Percentiles rank a stretch among this genome's conserved stretches.
Conservation (phyloP, 2,329 filamentous ascomycete genomes). For the Chrysoporthe austroafricana region DNA sequence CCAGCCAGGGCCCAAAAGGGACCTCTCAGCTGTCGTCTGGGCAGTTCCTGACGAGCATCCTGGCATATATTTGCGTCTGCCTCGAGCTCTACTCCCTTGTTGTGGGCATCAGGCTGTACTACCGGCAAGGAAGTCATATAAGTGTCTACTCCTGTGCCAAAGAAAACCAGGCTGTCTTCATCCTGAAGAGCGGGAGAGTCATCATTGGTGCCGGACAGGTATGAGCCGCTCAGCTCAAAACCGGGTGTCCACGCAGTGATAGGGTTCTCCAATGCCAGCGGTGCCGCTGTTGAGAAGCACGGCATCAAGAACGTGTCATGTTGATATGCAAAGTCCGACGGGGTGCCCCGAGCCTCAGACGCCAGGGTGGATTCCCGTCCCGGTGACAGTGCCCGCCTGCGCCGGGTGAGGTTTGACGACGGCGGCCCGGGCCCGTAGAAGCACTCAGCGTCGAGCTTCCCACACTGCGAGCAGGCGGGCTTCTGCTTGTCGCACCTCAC, state of each 20-base stretch:
- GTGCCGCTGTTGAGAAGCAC: not conserved
- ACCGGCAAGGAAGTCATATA: not conserved
- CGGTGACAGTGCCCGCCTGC: not conserved
- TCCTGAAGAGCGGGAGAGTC: not conserved
- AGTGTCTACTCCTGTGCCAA: not conserved
- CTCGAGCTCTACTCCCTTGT: not conserved
- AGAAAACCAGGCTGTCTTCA: not conserved
- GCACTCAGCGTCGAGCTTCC: not conserved
- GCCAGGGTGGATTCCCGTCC: not conserved
- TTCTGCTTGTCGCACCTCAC: slow-evolving; percentile 1
- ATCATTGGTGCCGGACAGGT: not conserved
- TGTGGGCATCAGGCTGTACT: not conserved
- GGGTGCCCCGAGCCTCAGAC: not conserved
- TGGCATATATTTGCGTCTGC: not conserved
- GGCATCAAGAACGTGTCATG: not conserved
- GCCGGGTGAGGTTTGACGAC: not conserved
- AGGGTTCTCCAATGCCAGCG: not conserved
- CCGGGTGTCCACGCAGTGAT: not conserved
- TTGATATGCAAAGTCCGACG: not conserved
- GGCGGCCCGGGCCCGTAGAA: not conserved
- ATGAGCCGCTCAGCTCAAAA: not conserved
- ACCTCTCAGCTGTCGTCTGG: not conserved
- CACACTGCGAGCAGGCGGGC: slow-evolving; percentile 4
- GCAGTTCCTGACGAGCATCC: not conserved
- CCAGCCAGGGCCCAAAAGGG: not conserved